phyloP scores from a whole-genome alignment of 139 green algal species.

The Chlamydomonas incerta region DNA sequence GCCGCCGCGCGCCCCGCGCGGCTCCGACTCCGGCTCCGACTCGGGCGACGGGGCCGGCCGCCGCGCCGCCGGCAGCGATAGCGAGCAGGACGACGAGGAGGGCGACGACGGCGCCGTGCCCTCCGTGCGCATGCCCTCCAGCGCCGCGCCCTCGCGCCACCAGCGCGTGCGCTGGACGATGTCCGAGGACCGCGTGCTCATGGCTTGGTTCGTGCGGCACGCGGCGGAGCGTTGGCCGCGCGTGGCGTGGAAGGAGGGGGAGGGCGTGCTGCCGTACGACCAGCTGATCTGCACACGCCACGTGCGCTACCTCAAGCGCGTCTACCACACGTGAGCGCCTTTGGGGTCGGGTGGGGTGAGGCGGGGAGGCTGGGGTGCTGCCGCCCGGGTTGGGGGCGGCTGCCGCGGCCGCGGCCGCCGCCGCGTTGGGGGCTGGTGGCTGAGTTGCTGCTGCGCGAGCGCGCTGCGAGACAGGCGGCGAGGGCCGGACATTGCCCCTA shows the following conservation, averaged over 20 bases:
- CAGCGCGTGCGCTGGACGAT: constrained; percentile 17
- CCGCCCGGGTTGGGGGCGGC: too few relatives aligned
- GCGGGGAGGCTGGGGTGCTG: too few relatives aligned
- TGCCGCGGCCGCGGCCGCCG: too few relatives aligned
- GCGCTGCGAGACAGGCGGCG: too few relatives aligned
- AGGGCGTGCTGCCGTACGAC: constrained; percentile 1
- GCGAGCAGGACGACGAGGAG: not conserved
- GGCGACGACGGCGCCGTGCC: not conserved
- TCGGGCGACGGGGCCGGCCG: not conserved
- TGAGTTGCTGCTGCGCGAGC: too few relatives aligned
- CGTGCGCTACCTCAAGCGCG: constrained; percentile 14
- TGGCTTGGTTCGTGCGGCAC: not conserved
- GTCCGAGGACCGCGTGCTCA: constrained; percentile 21
- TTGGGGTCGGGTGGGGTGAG: not conserved
- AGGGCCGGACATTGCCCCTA: too few relatives aligned
- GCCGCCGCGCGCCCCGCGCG: not conserved
- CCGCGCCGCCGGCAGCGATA: not conserved
- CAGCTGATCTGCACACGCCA: not conserved
- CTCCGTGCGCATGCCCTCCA: not conserved
- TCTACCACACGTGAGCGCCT: not conserved
- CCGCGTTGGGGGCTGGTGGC: too few relatives aligned
- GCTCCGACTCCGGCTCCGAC: not conserved
- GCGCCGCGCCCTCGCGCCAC: constrained; percentile 3
- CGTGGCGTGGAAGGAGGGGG: not conserved
- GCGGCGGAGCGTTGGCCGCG: not conserved